A percentile compares a stretch with the other conserved stretches of the same genome.
phyloP scores from a whole-genome alignment of 257 asterid genomes.

The Echites panduratus region DNA sequence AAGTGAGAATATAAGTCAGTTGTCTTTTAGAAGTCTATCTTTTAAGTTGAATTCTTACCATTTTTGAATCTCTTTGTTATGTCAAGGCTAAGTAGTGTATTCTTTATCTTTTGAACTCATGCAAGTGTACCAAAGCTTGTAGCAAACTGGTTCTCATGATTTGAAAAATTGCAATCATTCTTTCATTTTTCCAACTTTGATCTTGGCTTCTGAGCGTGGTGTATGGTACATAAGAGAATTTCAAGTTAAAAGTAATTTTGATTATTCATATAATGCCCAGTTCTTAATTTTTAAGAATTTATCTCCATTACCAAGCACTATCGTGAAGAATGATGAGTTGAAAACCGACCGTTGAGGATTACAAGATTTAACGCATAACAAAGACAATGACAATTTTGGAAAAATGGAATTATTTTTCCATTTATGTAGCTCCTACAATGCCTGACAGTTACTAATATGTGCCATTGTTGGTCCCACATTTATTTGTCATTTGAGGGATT shows the following conservation, averaged over 20 bases:
- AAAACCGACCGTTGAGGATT: not conserved
- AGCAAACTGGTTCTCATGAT: not conserved
- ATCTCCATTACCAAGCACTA: not conserved
- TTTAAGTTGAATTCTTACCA: not conserved
- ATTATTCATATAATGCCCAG: not conserved
- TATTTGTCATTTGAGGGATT: not conserved
- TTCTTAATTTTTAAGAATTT: not conserved
- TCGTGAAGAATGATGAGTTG: not conserved
- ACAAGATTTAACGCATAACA: not conserved
- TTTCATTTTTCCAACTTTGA: not conserved
- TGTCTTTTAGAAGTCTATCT: not conserved
- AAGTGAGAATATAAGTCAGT: not conserved
- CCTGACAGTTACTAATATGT: not conserved
- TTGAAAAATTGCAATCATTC: not conserved
- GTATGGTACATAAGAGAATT: not conserved
- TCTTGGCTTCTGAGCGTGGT: not conserved
- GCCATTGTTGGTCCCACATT: not conserved
- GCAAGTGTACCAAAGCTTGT: not conserved
- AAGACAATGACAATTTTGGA: not conserved
- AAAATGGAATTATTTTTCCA: not conserved
- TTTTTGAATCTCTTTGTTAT: not conserved
- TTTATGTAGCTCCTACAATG: not conserved
- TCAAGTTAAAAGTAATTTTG: too few species aligned
- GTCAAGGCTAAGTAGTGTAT: not conserved
- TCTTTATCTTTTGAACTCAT: not conserved